Evolutionary conservation across 805 yeast genomes (phyloP), one percentile per base, ranked within the genome.

Genomic region (Candida sanyiensis): DNA sequence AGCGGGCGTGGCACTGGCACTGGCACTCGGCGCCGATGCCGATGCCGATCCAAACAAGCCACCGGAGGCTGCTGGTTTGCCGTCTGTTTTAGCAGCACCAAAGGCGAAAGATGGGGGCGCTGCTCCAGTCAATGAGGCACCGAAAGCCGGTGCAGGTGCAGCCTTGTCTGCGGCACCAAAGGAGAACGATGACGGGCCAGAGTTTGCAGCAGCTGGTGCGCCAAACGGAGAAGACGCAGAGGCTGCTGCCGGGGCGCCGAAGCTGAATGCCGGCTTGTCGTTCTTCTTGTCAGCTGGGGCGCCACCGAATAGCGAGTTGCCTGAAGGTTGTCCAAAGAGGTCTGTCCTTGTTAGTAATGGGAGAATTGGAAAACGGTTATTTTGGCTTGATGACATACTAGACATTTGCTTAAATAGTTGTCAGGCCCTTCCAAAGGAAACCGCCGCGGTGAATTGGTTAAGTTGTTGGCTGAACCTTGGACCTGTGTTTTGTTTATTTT

Each of bases 301-400:
- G 13, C 52, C 19, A 7, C 52, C 57, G 36, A 52, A 56, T 28
- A 56, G 30, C 4, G 57, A 46, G 12, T 56, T 59, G 16, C 46
- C 39, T 34, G 24, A 23, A 31, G 31, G n/a, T 32, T 37, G 32
- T 23, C 13, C 18, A n/a, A 16, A 27, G 5, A 32, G n/a, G n/a
- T n/a, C n/a, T n/a, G n/a, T n/a, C n/a, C n/a, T n/a, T n/a, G n/a
- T n/a, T n/a, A n/a, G n/a, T n/a, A n/a, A n/a, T n/a, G n/a, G n/a
- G n/a, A n/a, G n/a, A n/a, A n/a, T n/a, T n/a, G n/a, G n/a, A n/a
- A n/a, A n/a, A n/a, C n/a, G n/a, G n/a, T n/a, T n/a, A n/a, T n/a
- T n/a, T n/a, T n/a, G n/a, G n/a, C n/a, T n/a, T n/a, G n/a, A n/a
- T n/a, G n/a, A n/a, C n/a, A n/a, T n/a, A n/a, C n/a, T n/a, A n/a